These are phyloP conservation scores for Discostella stelligera DNA, from an alignment of 352 stramenopile species.

Conservation along the genomic window DNA sequence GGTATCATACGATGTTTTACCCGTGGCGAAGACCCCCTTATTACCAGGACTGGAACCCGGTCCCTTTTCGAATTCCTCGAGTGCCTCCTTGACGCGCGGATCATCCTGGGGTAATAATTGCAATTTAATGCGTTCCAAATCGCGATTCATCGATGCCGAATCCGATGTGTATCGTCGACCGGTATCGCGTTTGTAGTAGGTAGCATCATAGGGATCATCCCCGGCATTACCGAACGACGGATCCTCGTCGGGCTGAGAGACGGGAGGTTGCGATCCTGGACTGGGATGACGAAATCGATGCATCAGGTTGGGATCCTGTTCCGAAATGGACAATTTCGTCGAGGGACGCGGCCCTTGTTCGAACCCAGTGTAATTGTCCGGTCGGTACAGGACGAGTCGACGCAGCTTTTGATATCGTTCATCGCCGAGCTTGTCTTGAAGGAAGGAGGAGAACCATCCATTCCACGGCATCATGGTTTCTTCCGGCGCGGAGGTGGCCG, in stretches of 20 bases:
- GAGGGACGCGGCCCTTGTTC: constrained; percentile 55
- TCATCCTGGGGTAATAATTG: constrained; percentile 63
- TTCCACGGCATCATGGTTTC: constrained; percentile 80
- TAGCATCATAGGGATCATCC: constrained; percentile 74
- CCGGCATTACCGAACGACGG: constrained; percentile 42
- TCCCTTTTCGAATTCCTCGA: constrained; percentile 61
- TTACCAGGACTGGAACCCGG: constrained; percentile 66
- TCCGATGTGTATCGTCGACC: constrained; percentile 59
- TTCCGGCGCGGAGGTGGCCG: constrained; percentile 53
- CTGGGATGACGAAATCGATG: constrained; percentile 67
- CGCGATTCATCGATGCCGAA: constrained; percentile 37
- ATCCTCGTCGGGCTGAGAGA: constrained; percentile 51
- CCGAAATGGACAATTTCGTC: constrained; percentile 52
- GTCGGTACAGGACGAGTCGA: constrained; percentile 60
- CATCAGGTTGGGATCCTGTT: constrained; percentile 51
- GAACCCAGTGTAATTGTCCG: constrained; percentile 61
- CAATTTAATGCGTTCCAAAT: constrained; percentile 71
- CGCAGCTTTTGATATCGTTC: constrained; percentile 54
- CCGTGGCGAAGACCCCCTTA: constrained; percentile 75
- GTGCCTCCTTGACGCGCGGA: constrained; percentile 57
- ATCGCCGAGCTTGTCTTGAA: constrained; percentile 64
- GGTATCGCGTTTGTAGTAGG: constrained; percentile 78
- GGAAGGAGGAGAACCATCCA: constrained; percentile 67
- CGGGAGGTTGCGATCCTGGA: constrained; percentile 65
- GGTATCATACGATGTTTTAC: constrained; percentile 70